These are phyloP conservation scores for Cyclotella cryptica DNA, from an alignment of 108 stramenopile species.

Conservation along the genomic window DNA sequence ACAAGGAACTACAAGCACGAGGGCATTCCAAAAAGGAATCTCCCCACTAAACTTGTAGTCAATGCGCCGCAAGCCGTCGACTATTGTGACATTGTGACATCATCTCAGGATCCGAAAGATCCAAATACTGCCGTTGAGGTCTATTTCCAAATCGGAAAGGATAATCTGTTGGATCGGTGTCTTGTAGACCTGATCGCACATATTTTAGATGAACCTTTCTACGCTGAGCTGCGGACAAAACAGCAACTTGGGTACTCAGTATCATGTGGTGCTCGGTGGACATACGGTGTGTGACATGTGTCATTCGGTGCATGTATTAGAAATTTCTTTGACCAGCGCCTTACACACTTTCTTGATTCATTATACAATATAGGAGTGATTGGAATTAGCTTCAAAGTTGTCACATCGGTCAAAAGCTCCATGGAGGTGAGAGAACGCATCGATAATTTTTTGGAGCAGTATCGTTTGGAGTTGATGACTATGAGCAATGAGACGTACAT, in stretches of 20 bases:
- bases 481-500: conserved; percentile 69
- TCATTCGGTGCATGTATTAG: not conserved
- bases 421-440: conserved; percentile 63
- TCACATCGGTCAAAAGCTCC: conserved; percentile 70
- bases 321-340: too few species aligned
- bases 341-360: too few species aligned
- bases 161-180: conserved; percentile 61
- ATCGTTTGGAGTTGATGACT: conserved; percentile 52
- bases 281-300: conserved; percentile 14
- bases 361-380: conserved; percentile 55
- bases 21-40: conserved; percentile 71
- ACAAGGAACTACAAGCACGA: conserved; percentile 26
- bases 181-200: conserved; percentile 76
- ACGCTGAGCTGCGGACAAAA: conserved; percentile 77
- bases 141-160: conserved; percentile 85
- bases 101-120: conserved; percentile 72
- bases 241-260: conserved; percentile 52
- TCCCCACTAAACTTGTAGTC: conserved; percentile 59
- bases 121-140: conserved; percentile 84
- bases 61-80: conserved; percentile 35
- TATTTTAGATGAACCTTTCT: conserved; percentile 84
- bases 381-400: conserved; percentile 77
- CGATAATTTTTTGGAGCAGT: conserved; percentile 74
- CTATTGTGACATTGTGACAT: conserved; percentile 33
- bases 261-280: conserved; percentile 51